Evolutionary conservation across 805 yeast species (phyloP).

Genomic region (Ogataea neopini): DNA sequence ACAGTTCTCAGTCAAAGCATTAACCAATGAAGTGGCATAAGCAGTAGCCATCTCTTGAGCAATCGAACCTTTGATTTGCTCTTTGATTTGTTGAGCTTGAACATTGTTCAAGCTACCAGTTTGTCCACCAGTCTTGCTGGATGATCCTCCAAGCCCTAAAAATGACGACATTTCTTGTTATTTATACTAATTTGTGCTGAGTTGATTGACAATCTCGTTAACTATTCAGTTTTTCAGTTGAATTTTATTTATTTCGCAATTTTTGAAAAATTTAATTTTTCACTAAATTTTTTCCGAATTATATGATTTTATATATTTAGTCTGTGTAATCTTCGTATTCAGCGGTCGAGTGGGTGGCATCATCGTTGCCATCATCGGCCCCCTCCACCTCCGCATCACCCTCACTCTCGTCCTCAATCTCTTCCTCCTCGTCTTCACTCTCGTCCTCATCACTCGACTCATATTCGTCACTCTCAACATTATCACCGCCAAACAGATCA

Average conservation of each 20-base stretch:
- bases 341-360: conserved; percentile 14
- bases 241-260: not conserved
- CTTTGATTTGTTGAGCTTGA: conserved; percentile 50
- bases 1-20: conserved; percentile 83
- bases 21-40: conserved; percentile 84
- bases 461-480: conserved; percentile 29
- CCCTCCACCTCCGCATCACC: conserved; percentile 20
- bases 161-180: conserved; percentile 31
- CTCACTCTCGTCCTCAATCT: conserved; percentile 24
- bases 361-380: too few relatives aligned
- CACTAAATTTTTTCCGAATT: not conserved
- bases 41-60: conserved; percentile 87
- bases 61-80: conserved; percentile 67
- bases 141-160: conserved; percentile 33
- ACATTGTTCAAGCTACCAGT: conserved; percentile 14
- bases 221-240: too few relatives aligned
- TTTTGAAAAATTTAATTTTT: not conserved
- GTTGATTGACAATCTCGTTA: too few relatives aligned
- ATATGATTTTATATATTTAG: not conserved
- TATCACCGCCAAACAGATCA: conserved; percentile 36
- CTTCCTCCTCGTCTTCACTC: too few relatives aligned
- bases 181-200: too few relatives aligned
- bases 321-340: conserved; percentile 22
- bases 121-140: conserved; percentile 11
- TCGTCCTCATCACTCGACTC: conserved; percentile 5